phyloP scores from a whole-genome alignment of 805 yeast species.

The Blastobotrys robertii region DNA sequence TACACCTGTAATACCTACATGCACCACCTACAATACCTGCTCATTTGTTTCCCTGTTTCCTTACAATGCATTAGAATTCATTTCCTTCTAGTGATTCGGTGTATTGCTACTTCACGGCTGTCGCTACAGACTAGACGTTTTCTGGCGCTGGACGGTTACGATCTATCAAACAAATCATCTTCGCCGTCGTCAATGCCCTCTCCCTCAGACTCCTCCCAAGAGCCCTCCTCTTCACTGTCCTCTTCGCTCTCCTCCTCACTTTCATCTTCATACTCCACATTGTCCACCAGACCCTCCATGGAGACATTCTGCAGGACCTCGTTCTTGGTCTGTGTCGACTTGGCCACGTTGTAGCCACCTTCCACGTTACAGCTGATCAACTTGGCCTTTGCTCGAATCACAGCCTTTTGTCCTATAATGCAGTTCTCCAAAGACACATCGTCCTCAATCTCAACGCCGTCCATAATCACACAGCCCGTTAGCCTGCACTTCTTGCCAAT shows the following conservation, averaged over 20 bases:
- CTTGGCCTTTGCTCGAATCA: slow-evolving; percentile 53
- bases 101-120: too few species aligned
- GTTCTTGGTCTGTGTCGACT: slow-evolving; percentile 30
- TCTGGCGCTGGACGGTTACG: not conserved
- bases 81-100: too few species aligned
- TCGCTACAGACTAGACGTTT: not conserved
- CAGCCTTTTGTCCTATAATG: slow-evolving; percentile 63
- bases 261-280: slow-evolving; percentile 17
- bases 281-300: slow-evolving; percentile 22
- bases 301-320: slow-evolving; percentile 30
- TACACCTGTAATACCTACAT: too few species aligned
- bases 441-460: slow-evolving; percentile 65
- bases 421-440: slow-evolving; percentile 70
- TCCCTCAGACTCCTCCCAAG: slow-evolving; percentile 33
- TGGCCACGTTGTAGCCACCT: slow-evolving; percentile 60
- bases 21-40: too few species aligned
- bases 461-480: slow-evolving; percentile 74
- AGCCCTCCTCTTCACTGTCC: slow-evolving; percentile 29
- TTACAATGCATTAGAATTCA: too few species aligned
- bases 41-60: too few species aligned
- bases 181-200: slow-evolving; percentile 36
- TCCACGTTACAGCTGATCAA: slow-evolving; percentile 81
- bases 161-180: slow-evolving; percentile 53
- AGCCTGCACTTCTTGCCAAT: slow-evolving; percentile 84
- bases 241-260: slow-evolving; percentile 21